Percentiles rank a stretch among this genome's conserved stretches.
phyloP scores from a whole-genome alignment of 192 early-diverging fungal genomes.

The Coemansia sp. region DNA sequence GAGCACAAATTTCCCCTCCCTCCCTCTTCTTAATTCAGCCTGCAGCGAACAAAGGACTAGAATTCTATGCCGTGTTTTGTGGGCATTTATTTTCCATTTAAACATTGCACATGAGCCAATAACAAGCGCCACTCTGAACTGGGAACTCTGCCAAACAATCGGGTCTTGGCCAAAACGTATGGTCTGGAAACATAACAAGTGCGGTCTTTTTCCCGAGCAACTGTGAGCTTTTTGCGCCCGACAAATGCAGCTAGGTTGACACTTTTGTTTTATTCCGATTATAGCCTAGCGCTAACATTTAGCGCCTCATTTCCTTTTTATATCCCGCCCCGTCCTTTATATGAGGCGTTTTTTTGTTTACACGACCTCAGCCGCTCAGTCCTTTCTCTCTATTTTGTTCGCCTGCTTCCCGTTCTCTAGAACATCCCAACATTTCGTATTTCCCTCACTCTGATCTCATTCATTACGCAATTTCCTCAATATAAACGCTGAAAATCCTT shows the following conservation, averaged over 20 bases:
- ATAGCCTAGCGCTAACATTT: not conserved
- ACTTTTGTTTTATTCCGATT: not conserved
- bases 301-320: not conserved
- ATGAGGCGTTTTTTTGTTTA: conserved; percentile 4
- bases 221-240: not conserved
- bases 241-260: not conserved
- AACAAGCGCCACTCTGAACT: too few relatives aligned
- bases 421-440: not conserved
- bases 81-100: not conserved
- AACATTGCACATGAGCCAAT: too few relatives aligned
- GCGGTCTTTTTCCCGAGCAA: too few relatives aligned
- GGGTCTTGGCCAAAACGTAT: too few relatives aligned
- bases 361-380: not conserved
- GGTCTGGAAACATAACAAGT: too few relatives aligned
- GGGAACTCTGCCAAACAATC: too few relatives aligned
- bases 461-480: conserved; percentile 10
- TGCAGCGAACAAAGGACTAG: not conserved
- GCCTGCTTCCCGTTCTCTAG: not conserved
- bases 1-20: not conserved
- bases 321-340: not conserved
- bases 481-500: conserved; percentile 6
- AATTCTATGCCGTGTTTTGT: not conserved
- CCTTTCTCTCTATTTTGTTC: not conserved
- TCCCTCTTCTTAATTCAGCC: not conserved
- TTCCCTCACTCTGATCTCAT: conserved; percentile 4